A percentile compares a stretch with the other conserved stretches of the same genome.
These are phyloP conservation scores for Bipolaris victoriae DNA, from an alignment of 2,329 filamentous ascomycete species.

Conservation along the genomic window DNA sequence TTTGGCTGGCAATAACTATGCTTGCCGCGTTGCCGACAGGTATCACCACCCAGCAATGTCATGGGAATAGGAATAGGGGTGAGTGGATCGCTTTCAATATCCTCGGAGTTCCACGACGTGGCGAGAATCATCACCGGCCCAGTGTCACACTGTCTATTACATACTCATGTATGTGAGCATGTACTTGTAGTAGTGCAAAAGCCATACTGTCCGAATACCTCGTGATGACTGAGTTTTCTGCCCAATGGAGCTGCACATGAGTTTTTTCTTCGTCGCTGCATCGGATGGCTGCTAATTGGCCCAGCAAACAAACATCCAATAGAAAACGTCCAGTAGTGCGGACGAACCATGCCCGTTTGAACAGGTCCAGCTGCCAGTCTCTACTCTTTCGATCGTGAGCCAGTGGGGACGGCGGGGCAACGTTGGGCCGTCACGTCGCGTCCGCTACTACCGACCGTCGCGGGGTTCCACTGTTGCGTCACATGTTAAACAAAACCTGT, in stretches of 20 bases:
- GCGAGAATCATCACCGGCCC: not conserved
- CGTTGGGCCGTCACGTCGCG: constrained; percentile 13
- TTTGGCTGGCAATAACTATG: not conserved
- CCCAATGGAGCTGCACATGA: not conserved
- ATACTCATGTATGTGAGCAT: too few species aligned
- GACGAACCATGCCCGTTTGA: not conserved
- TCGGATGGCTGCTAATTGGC: not conserved
- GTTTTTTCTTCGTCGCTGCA: not conserved
- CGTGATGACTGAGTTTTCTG: constrained; percentile 1
- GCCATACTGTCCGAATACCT: not conserved
- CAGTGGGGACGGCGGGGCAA: constrained; percentile 12
- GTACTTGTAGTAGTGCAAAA: too few species aligned
- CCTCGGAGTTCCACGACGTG: not conserved
- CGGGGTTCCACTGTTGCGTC: constrained; percentile 15
- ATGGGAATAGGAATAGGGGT: not conserved
- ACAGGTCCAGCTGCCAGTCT: not conserved
- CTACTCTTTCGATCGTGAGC: constrained; percentile 4
- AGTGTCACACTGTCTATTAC: not conserved
- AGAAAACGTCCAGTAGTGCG: not conserved
- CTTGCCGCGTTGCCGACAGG: not conserved
- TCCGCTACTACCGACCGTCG: not conserved
- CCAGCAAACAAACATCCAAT: not conserved
- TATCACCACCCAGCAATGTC: not conserved
- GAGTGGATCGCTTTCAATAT: not conserved
- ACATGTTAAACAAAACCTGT: constrained; percentile 10